Base-by-base conservation (phyloP, 1,139 yeast species). In the Pichia sp. region DNA sequence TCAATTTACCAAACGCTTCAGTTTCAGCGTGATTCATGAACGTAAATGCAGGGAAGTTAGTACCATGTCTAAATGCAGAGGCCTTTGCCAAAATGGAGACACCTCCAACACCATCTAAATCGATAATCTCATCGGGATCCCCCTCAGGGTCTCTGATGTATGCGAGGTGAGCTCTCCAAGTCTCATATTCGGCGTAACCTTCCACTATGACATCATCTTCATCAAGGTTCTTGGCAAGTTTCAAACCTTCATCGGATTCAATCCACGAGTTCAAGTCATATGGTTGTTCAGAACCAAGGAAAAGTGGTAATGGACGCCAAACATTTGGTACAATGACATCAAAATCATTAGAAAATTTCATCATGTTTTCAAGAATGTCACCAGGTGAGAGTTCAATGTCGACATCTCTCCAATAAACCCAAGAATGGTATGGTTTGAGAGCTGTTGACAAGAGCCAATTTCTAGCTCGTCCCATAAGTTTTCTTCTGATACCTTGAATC, bases 371-470 rank as follows among this genome's bases (percentile, higher is more conserved):
- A 46, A 86, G 73, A 32, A 86, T 80, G 30, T 80, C 67, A 14
- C 85, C 83, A 1, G 94, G 94, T 50, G 85, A 77, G 20, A 85
- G 72, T 51, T 84, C 94, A 38, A 86, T 79, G 56, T 86, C 96
- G 3, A 77, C 95, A 57, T 86, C 96, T 59, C 95, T 69, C 96
- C 96, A 86, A 55, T 84, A 82, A 11, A 86, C 94, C 95, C 95
- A 86, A 2, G 93, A 79, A 58, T 86, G 96, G 52, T 84, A 80
- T 1, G 94, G 87, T 51, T 77, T 73, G 44, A 86, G 63, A 1
- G 94, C 87, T 30, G 75, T 72, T 2, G 85, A 69, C 3, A 88
- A 73, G 35, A 86, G 64, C 93, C 94, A 86, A 58, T 86, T 86
- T 57, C 96, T 69, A 4, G 95, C 95, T 41, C 93, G 67, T 2